These are phyloP conservation scores for Hypericum androsaemum DNA, from an alignment of 345 rosid species.

Conservation along the genomic window DNA sequence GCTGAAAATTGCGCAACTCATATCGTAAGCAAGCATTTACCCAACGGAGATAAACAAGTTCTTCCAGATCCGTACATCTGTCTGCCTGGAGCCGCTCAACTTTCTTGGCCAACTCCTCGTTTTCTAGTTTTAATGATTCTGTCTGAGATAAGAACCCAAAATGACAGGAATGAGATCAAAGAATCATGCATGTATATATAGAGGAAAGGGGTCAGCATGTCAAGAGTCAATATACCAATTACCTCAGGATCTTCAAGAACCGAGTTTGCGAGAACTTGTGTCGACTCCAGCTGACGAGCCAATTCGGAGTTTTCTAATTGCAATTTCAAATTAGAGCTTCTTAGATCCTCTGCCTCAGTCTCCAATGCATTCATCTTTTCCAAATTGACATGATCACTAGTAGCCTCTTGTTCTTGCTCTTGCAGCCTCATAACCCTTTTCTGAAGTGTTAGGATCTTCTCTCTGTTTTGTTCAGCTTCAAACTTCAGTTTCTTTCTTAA, in stretches of 20 bases:
- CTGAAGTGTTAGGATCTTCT: conserved; percentile 53
- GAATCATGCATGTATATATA: not conserved
- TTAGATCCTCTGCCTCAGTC: conserved; percentile 54
- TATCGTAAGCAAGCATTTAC: conserved; percentile 80
- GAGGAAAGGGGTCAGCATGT: not conserved
- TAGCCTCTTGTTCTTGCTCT: conserved; percentile 41
- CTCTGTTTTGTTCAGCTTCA: conserved; percentile 62
- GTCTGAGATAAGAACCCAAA: conserved; percentile 26
- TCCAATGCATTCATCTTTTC: conserved; percentile 53
- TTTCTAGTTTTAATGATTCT: conserved; percentile 47
- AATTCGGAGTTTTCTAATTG: conserved; percentile 53
- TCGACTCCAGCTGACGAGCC: conserved; percentile 42
- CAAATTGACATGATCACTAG: conserved; percentile 27
- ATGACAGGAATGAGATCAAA: conserved; percentile 4
- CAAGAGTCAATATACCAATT: not conserved
- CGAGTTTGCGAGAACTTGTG: conserved; percentile 46
- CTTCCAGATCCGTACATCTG: conserved; percentile 58
- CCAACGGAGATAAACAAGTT: conserved; percentile 85
- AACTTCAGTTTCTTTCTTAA: conserved; percentile 57
- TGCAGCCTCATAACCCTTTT: conserved; percentile 52
- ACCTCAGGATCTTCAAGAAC: conserved; percentile 61
- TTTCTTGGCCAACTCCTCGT: conserved; percentile 41
- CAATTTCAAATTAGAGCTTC: conserved; percentile 41
- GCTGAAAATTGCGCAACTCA: conserved; percentile 67
- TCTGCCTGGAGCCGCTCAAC: conserved; percentile 59